Evolutionary conservation across 345 rosid species (phyloP).

Genomic region (Lepidium africanum): DNA sequence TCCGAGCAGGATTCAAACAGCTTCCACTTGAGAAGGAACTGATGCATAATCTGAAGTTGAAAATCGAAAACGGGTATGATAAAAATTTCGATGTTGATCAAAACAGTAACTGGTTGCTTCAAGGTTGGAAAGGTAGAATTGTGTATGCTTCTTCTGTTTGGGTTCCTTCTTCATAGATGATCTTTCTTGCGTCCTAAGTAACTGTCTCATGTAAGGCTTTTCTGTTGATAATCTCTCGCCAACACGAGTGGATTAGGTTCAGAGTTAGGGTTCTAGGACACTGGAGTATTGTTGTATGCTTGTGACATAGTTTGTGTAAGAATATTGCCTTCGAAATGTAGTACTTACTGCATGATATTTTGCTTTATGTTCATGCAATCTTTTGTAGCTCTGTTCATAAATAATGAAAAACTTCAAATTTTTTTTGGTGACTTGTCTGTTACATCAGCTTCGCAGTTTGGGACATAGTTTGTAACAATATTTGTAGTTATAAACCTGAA

Average conservation of each 20-base stretch:
- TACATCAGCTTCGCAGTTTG: too few relatives aligned
- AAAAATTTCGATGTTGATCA: slow-evolving; percentile 46
- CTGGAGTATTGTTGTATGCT: not conserved
- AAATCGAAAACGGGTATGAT: slow-evolving; percentile 33
- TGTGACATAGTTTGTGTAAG: slow-evolving; percentile 16
- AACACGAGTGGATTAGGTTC: not conserved
- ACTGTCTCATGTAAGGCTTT: slow-evolving; percentile 1
- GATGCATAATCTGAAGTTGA: slow-evolving; percentile 36
- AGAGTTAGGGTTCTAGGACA: slow-evolving; percentile 15
- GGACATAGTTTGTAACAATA: too few relatives aligned
- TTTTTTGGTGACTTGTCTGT: not conserved
- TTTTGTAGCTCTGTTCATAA: slow-evolving; percentile 15
- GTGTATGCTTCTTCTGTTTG: slow-evolving; percentile 57
- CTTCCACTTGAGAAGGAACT: slow-evolving; percentile 40
- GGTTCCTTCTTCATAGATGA: slow-evolving; percentile 37
- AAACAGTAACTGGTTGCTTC: slow-evolving; percentile 64
- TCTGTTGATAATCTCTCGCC: not conserved
- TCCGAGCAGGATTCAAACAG: slow-evolving; percentile 62
- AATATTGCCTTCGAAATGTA: not conserved
- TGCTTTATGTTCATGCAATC: not conserved
- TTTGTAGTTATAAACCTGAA: too few relatives aligned
- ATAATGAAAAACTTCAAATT: not conserved
- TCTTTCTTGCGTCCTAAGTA: not conserved
- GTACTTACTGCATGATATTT: not conserved
- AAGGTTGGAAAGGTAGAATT: slow-evolving; percentile 83